Evolutionary conservation across 2,329 filamentous ascomycete genomes (phyloP).

Genomic region (Aspergillus jensenii): DNA sequence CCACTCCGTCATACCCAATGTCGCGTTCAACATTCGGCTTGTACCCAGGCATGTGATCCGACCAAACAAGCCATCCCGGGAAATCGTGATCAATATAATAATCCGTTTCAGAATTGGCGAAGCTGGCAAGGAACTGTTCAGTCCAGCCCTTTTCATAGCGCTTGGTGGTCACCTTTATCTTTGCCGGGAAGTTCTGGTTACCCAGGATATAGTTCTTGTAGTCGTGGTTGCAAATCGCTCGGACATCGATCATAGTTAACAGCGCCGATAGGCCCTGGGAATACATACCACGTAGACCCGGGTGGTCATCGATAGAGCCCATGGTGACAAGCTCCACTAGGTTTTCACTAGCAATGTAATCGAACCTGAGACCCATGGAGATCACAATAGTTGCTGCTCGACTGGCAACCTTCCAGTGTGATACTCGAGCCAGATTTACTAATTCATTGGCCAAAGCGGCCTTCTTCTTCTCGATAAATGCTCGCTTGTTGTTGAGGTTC

Average conservation of each 20-base stretch:
- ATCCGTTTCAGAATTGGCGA: slow-evolving; percentile 73
- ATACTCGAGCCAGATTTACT: slow-evolving; percentile 70
- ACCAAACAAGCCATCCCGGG: slow-evolving; percentile 96
- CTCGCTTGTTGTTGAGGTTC: slow-evolving; percentile 72
- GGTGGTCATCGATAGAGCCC: slow-evolving; percentile 87
- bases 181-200: slow-evolving; percentile 74
- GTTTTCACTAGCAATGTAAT: slow-evolving; percentile 75
- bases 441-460: slow-evolving; percentile 76
- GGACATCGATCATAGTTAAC: slow-evolving; percentile 83
- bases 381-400: slow-evolving; percentile 87
- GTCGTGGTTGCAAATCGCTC: slow-evolving; percentile 80
- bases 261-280: slow-evolving; percentile 74
- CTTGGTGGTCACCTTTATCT: slow-evolving; percentile 70
- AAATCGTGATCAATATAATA: slow-evolving; percentile 92
- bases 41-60: slow-evolving; percentile 78
- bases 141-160: slow-evolving; percentile 79
- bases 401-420: slow-evolving; percentile 95
- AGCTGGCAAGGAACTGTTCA: slow-evolving; percentile 71
- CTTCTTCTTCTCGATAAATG: slow-evolving; percentile 81
- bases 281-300: slow-evolving; percentile 78
- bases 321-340: slow-evolving; percentile 80
- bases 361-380: slow-evolving; percentile 88
- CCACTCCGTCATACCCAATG: slow-evolving; percentile 78
- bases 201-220: slow-evolving; percentile 85
- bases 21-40: slow-evolving; percentile 65